Percentiles rank a stretch among this genome's conserved stretches.
Conservation (phyloP, 371 early-diverging fungal genomes). For the Saksenaea oblongispora region DNA sequence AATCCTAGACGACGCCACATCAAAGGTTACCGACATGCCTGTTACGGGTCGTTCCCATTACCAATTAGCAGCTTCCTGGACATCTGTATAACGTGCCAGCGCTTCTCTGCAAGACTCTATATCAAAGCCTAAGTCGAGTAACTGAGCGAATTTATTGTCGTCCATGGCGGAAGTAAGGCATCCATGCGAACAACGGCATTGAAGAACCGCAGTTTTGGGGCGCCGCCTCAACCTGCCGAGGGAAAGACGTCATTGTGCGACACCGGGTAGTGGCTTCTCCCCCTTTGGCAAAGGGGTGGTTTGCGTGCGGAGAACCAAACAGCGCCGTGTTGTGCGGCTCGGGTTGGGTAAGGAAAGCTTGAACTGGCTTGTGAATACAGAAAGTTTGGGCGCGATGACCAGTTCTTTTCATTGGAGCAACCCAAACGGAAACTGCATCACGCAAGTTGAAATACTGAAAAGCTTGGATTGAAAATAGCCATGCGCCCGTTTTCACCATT, state of each 20-base stretch:
- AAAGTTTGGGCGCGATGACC: not conserved
- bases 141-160: conserved; percentile 30
- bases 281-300: no score
- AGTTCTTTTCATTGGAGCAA: not conserved
- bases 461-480: not conserved
- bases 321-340: no score
- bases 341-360: no score
- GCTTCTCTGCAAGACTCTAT: conserved; percentile 33
- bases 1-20: not conserved
- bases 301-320: no score
- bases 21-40: not conserved
- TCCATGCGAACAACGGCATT: no score
- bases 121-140: conserved; percentile 36
- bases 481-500: conserved; percentile 35
- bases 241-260: no score
- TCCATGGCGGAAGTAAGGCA: not conserved
- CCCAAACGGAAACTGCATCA: not conserved
- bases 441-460: not conserved
- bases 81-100: conserved; percentile 16
- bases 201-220: no score
- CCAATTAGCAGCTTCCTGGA: conserved; percentile 41
- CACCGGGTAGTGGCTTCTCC: no score
- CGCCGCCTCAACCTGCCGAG: no score
- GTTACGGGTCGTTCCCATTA: conserved; percentile 9
- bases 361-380: not conserved